Percentiles rank a stretch among this genome's conserved stretches.
Evolutionary conservation across 176 grass and related monocot genomes (phyloP).

Genomic region (Raddia distichophylla): DNA sequence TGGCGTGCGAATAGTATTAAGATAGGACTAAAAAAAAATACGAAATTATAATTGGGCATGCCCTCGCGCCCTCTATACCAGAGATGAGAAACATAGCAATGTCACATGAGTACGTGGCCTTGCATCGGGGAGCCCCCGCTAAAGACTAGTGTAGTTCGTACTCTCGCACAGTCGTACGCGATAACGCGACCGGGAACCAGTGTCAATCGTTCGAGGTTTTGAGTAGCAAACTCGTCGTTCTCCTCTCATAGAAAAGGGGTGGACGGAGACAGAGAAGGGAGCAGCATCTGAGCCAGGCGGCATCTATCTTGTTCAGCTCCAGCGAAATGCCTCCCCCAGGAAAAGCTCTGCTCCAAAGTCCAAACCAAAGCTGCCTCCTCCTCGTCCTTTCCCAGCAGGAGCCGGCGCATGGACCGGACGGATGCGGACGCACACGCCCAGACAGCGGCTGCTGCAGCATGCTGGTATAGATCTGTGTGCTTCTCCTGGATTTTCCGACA

Average conservation of each 20-base stretch:
- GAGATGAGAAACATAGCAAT: too few species aligned
- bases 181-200: background rate
- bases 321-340: background rate
- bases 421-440: background rate
- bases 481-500: background rate
- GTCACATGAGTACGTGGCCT: too few species aligned
- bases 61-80: too few species aligned
- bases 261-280: background rate
- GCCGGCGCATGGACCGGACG: background rate
- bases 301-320: background rate
- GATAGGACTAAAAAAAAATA: too few species aligned
- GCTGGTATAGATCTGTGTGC: background rate
- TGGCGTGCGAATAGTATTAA: too few species aligned
- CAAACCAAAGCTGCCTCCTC: background rate
- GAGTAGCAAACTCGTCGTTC: background rate
- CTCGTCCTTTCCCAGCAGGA: background rate
- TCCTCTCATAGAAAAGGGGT: background rate
- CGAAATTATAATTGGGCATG: too few species aligned
- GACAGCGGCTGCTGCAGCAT: background rate
- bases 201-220: background rate
- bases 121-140: too few species aligned
- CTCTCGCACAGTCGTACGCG: too few species aligned
- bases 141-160: background rate
- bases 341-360: background rate
- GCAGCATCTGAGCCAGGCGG: background rate